Base-by-base conservation (phyloP, 345 rosid species). In the Combretum micranthum region DNA sequence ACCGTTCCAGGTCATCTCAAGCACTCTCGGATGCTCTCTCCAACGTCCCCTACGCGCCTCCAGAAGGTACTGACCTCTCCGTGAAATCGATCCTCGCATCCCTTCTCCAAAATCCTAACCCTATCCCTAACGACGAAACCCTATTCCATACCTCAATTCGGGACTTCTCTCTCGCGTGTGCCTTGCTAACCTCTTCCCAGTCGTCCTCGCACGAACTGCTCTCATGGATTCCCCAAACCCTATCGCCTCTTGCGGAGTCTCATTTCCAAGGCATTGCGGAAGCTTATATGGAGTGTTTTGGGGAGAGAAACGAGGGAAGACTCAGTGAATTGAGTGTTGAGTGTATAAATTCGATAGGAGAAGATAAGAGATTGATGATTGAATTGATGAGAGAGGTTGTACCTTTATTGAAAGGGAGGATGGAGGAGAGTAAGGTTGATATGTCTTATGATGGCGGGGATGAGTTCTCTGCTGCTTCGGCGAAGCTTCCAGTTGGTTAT, bases 361-460 rank as follows among this genome's bases (percentile, higher is more conserved):
- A 8, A 25, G 82, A 66, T 59, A 59, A 39, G 55, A 64, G 74
- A 17, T 55, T 88, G 61, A 79, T 70, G 22, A 68, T 69, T 10
- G 85, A 80, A 42, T 52, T 86, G 76, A 66, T 84, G 71, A 88
- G 78, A 16, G 67, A 73, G 71, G 69, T 83, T 10, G 62, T 83
- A 32, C 85, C 87, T 15, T 55, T 63, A 54, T 66, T 88, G 66
- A 92, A 88, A 64, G 86, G 73, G 46, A 66, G 44, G 65, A 78
- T 87, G 50, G 66, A 84, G 64, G 84, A 82, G 75, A 84, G 93
- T 55, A 84, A 84, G 26, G 75, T 80, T 46, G 86, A 77, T 72
- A 84, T 72, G 61, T 43, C 63, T 11, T 32, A 9, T 20, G 64
- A 46, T 56, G 89, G 86, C 49, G 67, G 18, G 18, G 80, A 85